Percentiles rank a stretch among this genome's conserved stretches.
Evolutionary conservation across 2,329 filamentous ascomycete genomes (phyloP).

Genomic region (Hypoxylon sp.): DNA sequence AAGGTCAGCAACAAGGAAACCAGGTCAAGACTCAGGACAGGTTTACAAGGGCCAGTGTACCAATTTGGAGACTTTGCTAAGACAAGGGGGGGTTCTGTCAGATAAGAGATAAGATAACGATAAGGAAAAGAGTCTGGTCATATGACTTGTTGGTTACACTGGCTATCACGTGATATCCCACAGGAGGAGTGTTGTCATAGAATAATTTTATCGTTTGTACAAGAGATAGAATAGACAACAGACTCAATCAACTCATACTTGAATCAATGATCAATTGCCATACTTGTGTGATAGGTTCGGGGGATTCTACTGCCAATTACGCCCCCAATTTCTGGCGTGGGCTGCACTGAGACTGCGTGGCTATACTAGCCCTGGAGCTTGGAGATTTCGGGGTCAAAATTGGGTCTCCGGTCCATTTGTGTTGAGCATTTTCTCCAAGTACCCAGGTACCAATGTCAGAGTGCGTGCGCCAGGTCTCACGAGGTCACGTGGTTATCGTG

Average conservation of each 20-base stretch:
- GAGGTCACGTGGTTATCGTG: conserved; percentile 28
- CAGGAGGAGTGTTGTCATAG: too few relatives aligned
- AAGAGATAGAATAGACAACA: too few relatives aligned
- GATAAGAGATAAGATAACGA: too few relatives aligned
- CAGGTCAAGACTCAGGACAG: conserved; percentile 19
- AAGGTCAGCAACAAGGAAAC: conserved; percentile 13
- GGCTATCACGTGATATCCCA: too few relatives aligned
- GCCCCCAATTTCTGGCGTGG: conserved; percentile 23
- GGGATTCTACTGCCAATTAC: conserved; percentile 16
- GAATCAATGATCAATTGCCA: too few relatives aligned
- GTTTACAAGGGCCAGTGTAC: conserved; percentile 16
- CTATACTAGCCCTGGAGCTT: too few relatives aligned
- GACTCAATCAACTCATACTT: too few relatives aligned
- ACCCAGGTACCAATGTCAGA: conserved; percentile 11
- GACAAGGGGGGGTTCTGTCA: conserved; percentile 8
- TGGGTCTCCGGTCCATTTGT: conserved; percentile 29
- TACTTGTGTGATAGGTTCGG: not conserved
- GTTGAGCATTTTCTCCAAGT: conserved; percentile 22
- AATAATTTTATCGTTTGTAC: too few relatives aligned
- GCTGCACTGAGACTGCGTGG: conserved; percentile 26
- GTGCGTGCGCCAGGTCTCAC: conserved; percentile 21
- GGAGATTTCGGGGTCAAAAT: conserved; percentile 29
- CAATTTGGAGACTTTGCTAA: conserved; percentile 15
- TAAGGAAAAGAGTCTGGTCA: too few relatives aligned
- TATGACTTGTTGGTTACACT: too few relatives aligned